Percentiles rank a stretch among this genome's conserved stretches.
Conservation (phyloP, 2,329 filamentous ascomycete species). For the Aspergillus awamori region DNA sequence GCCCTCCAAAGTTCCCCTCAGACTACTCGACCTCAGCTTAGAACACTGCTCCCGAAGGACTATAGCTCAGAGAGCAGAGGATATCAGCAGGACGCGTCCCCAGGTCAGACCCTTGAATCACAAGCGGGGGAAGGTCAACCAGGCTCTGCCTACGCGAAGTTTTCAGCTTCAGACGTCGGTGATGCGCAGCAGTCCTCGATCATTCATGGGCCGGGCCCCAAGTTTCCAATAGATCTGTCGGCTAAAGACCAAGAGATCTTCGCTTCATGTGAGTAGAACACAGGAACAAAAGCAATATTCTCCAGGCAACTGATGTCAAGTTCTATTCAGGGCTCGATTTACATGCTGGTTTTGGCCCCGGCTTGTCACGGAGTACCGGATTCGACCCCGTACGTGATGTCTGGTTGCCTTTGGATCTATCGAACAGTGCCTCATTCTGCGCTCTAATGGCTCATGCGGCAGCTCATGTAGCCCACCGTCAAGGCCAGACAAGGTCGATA, state of each 20-base stretch:
- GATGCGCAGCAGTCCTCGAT: background rate
- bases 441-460: background rate
- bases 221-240: background rate
- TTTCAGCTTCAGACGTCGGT: background rate
- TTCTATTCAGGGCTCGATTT: background rate
- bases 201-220: background rate
- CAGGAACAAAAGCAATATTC: too few relatives aligned
- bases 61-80: background rate
- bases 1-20: background rate
- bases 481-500: background rate
- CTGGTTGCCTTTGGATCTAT: background rate
- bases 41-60: background rate
- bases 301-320: background rate
- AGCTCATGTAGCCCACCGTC: background rate
- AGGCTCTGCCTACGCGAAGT: background rate
- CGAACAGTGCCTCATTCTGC: background rate
- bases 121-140: background rate
- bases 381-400: background rate
- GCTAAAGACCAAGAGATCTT: background rate
- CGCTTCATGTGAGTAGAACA: background rate
- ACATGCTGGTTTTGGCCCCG: background rate
- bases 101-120: background rate
- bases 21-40: background rate
- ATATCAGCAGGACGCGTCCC: background rate
- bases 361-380: background rate